Evolutionary conservation across 1,139 yeast genomes (phyloP).

Genomic region (Taiozyma sp.): DNA sequence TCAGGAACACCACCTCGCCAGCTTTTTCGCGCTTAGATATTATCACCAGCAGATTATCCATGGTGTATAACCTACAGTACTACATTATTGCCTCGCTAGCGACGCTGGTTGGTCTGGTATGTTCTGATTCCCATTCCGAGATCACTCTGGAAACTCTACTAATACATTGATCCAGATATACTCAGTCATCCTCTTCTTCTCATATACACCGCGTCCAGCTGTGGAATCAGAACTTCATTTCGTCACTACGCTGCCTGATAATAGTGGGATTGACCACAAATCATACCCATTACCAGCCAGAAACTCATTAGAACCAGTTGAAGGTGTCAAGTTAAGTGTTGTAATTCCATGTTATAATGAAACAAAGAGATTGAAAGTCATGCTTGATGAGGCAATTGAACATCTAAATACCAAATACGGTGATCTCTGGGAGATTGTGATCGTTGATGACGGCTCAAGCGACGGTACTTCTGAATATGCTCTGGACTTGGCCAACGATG

Average conservation of each 20-base stretch:
- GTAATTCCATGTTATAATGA: slow-evolving; percentile 94
- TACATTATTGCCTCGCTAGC: background rate
- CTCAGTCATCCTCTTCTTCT: slow-evolving; percentile 23
- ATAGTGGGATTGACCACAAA: slow-evolving; percentile 13
- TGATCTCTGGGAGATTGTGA: slow-evolving; percentile 61
- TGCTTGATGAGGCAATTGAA: slow-evolving; percentile 73
- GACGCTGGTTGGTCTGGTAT: background rate
- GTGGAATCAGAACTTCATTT: slow-evolving; percentile 35
- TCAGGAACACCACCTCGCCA: background rate
- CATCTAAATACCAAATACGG: slow-evolving; percentile 39
- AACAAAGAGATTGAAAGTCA: slow-evolving; percentile 58
- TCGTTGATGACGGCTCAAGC: slow-evolving; percentile 88
- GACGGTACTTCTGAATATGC: slow-evolving; percentile 81
- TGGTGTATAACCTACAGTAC: background rate
- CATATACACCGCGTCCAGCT: slow-evolving; percentile 43
- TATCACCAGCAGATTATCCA: background rate
- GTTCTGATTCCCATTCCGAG: background rate
- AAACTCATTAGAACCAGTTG: slow-evolving; percentile 13
- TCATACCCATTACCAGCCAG: slow-evolving; percentile 15
- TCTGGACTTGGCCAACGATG: slow-evolving; percentile 52
- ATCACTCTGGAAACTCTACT: background rate
- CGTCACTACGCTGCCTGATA: slow-evolving; percentile 17
- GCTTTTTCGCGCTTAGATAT: background rate
- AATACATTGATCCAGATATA: slow-evolving; percentile 8
- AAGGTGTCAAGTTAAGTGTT: slow-evolving; percentile 51